Evolutionary conservation across 2,329 filamentous ascomycete species (phyloP).

Genomic region (Lasiodiplodia sp.): DNA sequence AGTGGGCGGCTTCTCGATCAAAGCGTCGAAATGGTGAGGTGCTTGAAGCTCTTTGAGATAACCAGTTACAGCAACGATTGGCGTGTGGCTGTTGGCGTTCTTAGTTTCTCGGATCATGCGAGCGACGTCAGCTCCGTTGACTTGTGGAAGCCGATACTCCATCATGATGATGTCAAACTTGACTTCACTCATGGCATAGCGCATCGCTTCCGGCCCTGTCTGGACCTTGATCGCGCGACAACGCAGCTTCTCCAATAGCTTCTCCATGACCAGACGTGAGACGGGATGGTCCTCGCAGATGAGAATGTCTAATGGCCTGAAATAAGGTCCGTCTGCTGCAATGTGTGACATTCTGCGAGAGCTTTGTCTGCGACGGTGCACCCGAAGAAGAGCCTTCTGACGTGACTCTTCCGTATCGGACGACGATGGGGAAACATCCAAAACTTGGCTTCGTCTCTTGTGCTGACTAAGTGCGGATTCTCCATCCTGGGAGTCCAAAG

Average conservation of each 20-base stretch:
- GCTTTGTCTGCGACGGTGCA: slow-evolving; percentile 93
- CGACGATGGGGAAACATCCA: slow-evolving; percentile 95
- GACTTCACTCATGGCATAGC: slow-evolving; percentile 94
- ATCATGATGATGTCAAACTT: slow-evolving; percentile 99
- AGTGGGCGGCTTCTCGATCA: slow-evolving; percentile 97
- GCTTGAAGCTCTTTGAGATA: slow-evolving; percentile 98
- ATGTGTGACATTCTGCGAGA: slow-evolving; percentile 94
- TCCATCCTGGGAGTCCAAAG: slow-evolving; percentile 91
- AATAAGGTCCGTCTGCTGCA: slow-evolving; percentile 82
- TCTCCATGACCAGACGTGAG: slow-evolving; percentile 98
- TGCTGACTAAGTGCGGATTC: slow-evolving; percentile 67
- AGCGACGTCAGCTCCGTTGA: slow-evolving; percentile 93
- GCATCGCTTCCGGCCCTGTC: slow-evolving; percentile 89
- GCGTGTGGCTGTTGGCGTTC: slow-evolving; percentile 92
- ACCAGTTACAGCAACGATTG: slow-evolving; percentile 94
- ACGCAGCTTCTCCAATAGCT: slow-evolving; percentile 90
- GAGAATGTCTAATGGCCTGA: slow-evolving; percentile 89
- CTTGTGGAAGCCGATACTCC: slow-evolving; percentile 93
- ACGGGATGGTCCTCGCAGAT: slow-evolving; percentile 99
- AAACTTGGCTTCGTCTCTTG: slow-evolving; percentile 91
- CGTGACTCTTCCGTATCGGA: slow-evolving; percentile 97
- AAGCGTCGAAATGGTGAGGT: slow-evolving; percentile 91
- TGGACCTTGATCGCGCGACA: slow-evolving; percentile 92
- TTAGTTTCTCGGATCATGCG: slow-evolving; percentile 98
- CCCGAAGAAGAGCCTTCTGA: slow-evolving; percentile 86